These are phyloP conservation scores for Asterochloris sp. DNA, from an alignment of 139 green algal genomes.

Conservation along the genomic window DNA sequence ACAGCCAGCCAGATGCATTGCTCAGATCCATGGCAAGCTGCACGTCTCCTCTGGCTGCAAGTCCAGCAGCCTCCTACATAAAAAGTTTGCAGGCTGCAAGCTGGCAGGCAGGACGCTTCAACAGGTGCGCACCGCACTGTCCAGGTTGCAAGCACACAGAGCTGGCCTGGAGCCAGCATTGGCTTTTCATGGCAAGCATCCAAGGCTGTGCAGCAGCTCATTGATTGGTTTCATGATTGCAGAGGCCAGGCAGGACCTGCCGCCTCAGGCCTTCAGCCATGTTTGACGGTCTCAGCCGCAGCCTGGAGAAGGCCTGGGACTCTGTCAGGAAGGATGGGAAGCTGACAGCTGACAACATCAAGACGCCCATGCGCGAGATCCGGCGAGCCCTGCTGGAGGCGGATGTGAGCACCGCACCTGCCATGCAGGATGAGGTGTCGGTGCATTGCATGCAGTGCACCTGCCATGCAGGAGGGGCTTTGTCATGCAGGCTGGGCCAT, in stretches of 20 bases:
- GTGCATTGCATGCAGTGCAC: neutral
- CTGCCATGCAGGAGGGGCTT: neutral
- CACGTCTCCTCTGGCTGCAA: no score
- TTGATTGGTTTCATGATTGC: no score
- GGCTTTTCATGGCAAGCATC: no score
- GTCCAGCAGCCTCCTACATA: no score
- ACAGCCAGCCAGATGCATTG: no score
- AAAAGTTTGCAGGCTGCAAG: no score
- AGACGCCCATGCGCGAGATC: constrained; percentile 87
- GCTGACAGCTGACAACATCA: constrained; percentile 95
- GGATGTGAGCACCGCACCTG: constrained; percentile 54
- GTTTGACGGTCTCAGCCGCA: constrained; percentile 83
- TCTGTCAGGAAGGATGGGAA: constrained; percentile 71
- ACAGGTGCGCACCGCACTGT: no score
- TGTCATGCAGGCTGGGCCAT: neutral
- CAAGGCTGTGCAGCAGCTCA: no score
- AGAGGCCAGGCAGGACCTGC: neutral
- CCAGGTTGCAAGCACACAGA: no score
- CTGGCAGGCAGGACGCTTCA: no score
- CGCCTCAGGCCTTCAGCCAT: constrained; percentile 45
- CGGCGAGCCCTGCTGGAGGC: constrained; percentile 94
- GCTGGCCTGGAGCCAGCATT: no score
- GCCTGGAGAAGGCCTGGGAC: constrained; percentile 80
- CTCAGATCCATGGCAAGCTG: no score
- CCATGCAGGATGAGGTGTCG: neutral